Base-by-base conservation (phyloP, 2,329 filamentous ascomycete genomes). In the Nemania sp. region DNA sequence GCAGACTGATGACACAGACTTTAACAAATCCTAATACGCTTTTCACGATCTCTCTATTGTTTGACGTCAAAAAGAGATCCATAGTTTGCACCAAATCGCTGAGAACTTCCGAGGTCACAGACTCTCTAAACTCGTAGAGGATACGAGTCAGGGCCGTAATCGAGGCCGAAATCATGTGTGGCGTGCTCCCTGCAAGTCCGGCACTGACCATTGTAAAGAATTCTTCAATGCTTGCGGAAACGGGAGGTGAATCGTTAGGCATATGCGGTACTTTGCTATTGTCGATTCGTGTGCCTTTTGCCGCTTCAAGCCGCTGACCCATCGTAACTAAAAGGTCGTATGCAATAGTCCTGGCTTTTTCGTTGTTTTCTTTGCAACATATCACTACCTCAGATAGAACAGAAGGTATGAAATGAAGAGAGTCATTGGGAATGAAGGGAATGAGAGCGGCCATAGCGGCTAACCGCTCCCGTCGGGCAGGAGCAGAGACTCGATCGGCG, bases 191-290 rank as follows among this genome's bases (percentile, higher is more conserved):
- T 2, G 93, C 94, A 48, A 99, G 82, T 74, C 94, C 94, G 43
- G 94, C 94, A 62, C 90, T 96, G 24, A 97, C 89, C 94, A 99
- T 99, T 50, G 93, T 97, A 76, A 97, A 90, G 74, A 91, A 97
- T 72, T 97, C 94, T 66, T 97, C 93, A 31, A 99, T 82, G 36
- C 82, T 92, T 17, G 94, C 93, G 2, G 83, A 79, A 3, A 88
- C 91, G 26, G 86, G 78, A 2, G 90, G 87, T 0, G 91, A 88
- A 70, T 95, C 86, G 42, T 82, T 76, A 3, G 90, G 83, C 91
- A 97, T 96, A 69, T 93, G 86, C 2, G 90, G 82, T 2, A 97
- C 89, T 69, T 93, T 90, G 63, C 84, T 86, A 72, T 96, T 95
- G 65, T 93, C 82, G 58, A 99, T 94, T 44, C 80, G 78, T 31